Evolutionary conservation across 495 filamentous ascomycete species (phyloP), one percentile per base, ranked within the genome.

Genomic region (Daldinia childiae): DNA sequence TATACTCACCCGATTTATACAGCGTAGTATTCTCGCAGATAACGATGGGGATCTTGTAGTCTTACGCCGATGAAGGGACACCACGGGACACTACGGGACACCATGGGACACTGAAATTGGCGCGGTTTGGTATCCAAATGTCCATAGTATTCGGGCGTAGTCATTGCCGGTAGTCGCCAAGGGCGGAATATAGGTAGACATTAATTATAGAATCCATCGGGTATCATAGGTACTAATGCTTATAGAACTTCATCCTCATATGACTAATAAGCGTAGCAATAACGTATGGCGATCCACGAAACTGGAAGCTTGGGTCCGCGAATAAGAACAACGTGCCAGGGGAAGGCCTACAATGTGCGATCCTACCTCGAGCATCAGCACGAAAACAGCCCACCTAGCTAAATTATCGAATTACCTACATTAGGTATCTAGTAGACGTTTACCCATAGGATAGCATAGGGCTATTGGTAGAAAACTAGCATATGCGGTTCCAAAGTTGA

Each of bases 241-340:
- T 17, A 19, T 21, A 48, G 43, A 48, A 4, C 3, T 19, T 19
- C 17, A 48, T 48, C 8, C 43, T 6, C 8, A 8, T 48, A 19
- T 21, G 17, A 32, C 30, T 32, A 32, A 32, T 32, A 32, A 15
- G 12, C 6, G 52, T 6, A 21, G 52, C 29, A 56, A 56, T 56
- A 32, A 56, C 14, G 52, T 34, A 56, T 34, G 29, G 29, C 19
- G 29, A 56, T 56, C 52, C 52, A 56, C 15, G 52, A 56, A 56
- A 56, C 52, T 27, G 8, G 29, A 56, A 56, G 52, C 52, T 34
- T 56, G 30, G 52, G 29, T 56, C 30, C 52, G 19, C 52, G 52
- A 56, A 56, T 56, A 56, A 34, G n/a, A 56, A 56, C 30, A 30
- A 34, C 3, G 52, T n/a, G 29, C 30, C 52, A 32, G 30, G 14